These are phyloP conservation scores for Phtheirospermum japonicum DNA, from an alignment of 257 asterid genomes.

Conservation along the genomic window DNA sequence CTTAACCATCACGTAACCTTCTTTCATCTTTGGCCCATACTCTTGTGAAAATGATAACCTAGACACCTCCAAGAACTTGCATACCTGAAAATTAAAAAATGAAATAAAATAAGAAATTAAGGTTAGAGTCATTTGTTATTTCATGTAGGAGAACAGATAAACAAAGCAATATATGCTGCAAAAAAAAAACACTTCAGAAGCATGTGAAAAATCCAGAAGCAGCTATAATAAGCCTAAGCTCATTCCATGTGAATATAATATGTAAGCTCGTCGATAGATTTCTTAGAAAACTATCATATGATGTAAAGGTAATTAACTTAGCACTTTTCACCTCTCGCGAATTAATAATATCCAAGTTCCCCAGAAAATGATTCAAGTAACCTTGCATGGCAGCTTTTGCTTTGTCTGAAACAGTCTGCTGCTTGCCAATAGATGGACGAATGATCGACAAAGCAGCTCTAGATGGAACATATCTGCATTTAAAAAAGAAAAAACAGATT, in stretches of 20 bases:
- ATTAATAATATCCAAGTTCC: constrained; percentile 80
- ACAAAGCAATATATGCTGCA: too few relatives aligned
- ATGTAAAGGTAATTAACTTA: too few relatives aligned
- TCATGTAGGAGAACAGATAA: constrained; percentile 23
- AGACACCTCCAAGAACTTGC: constrained; percentile 97
- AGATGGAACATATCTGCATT: constrained; percentile 76
- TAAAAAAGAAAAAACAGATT: constrained; percentile 21
- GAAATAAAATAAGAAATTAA: not conserved
- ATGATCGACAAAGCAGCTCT: constrained; percentile 81
- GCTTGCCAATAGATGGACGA: constrained; percentile 85
- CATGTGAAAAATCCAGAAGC: too few relatives aligned
- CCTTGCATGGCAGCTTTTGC: constrained; percentile 95
- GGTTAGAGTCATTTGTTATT: constrained; percentile 12
- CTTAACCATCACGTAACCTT: constrained; percentile 80
- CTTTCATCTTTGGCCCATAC: constrained; percentile 92
- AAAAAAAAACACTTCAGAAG: not conserved
- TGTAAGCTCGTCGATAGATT: too few relatives aligned
- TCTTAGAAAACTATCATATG: constrained; percentile 15
- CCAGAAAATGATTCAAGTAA: constrained; percentile 85
- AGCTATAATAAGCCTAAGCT: too few relatives aligned
- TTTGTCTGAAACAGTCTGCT: constrained; percentile 58
- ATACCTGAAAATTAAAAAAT: constrained; percentile 47
- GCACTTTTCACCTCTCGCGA: constrained; percentile 69
- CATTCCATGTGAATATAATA: too few relatives aligned
- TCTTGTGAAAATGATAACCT: constrained; percentile 79